Conservation (phyloP, 1,284 basidiomycete genomes). For the Apiotrichum mycotoxinovorans region DNA sequence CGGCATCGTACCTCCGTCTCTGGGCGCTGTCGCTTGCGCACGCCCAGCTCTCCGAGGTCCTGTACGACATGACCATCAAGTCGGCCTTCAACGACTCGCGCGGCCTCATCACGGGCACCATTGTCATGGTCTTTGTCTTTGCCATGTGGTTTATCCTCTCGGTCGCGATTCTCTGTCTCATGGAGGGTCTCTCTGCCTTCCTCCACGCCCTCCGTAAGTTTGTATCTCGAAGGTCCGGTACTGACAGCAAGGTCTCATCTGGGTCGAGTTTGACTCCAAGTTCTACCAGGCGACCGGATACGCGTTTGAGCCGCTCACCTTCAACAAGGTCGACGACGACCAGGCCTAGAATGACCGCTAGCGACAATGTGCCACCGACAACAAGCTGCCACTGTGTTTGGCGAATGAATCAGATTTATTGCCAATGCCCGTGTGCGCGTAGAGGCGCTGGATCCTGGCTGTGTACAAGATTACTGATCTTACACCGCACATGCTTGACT, state of each 20-base stretch:
- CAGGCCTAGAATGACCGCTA: too few species aligned
- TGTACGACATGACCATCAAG: constrained; percentile 81
- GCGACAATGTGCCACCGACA: too few species aligned
- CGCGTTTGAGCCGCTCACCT: constrained; percentile 50
- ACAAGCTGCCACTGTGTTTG: too few species aligned
- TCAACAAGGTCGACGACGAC: constrained; percentile 21
- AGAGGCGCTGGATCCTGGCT: too few species aligned
- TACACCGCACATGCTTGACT: too few species aligned
- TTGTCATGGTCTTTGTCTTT: constrained; percentile 65
- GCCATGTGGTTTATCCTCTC: constrained; percentile 79
- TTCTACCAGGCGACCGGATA: constrained; percentile 88
- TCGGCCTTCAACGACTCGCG: constrained; percentile 55
- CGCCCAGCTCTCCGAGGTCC: constrained; percentile 93
- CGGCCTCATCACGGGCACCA: constrained; percentile 52
- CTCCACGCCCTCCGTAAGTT: constrained; percentile 46
- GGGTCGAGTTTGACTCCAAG: constrained; percentile 95
- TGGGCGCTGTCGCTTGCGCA: constrained; percentile 98
- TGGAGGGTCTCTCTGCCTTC: constrained; percentile 95
- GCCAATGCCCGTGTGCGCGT: too few species aligned
- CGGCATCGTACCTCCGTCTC: constrained; percentile 95
- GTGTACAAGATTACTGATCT: too few species aligned
- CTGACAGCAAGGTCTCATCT: constrained; percentile 95
- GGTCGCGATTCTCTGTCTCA: constrained; percentile 74
- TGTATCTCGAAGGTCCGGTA: too few species aligned
- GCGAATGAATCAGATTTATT: too few species aligned